Evolutionary conservation across 108 stramenopile species (phyloP), one percentile per base, ranked within the genome.

Genomic region (Skeletonema costatum): DNA sequence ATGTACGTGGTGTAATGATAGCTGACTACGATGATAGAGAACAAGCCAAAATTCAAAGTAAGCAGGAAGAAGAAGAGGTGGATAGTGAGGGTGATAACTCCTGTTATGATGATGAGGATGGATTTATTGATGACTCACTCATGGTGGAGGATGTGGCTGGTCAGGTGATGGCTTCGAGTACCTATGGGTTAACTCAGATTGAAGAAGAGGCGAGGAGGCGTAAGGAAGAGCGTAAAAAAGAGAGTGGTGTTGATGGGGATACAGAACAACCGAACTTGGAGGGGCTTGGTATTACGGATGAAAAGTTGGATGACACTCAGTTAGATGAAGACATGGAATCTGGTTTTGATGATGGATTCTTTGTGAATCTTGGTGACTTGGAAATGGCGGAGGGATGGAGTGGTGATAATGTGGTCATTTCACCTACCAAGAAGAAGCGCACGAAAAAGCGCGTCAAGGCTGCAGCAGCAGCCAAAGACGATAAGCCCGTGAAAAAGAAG

Each of bases 281-380:
- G 14, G 32, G 12, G 17, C 51, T 36, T 35, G 50, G 56, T 12
- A 13, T 58, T 17, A 58, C 50, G 16, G 50, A 32, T 35, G 68
- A 56, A 32, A 51, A 32, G 33, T 6, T 33, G 50, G 46, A 69
- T 51, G 68, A 69, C 13, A n/a, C 19, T 50, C 14, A 53, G 2
- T 30, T 29, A 21, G 25, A 62, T 36, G 13, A 38, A 12, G 46
- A 25, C 17, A 46, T 50, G 29, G 85, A 82, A 6, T 72, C 71
- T 2, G 76, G 73, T 42, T 73, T 76, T 60, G 91, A 93, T 68
- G 88, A 86, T 69, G 92, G 87, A 38, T 96, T 96, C 86, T 96
- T 96, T 79, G 95, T 96, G 68, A 96, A 96, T 70, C 80, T 96
- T 19, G 95, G 95, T 8, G 85, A 87, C 48, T 73, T 93, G 58